Evolutionary conservation across 768 basidiomycete species (phyloP), one percentile per base, ranked within the genome.

Genomic region (Hericium erinaceus): DNA sequence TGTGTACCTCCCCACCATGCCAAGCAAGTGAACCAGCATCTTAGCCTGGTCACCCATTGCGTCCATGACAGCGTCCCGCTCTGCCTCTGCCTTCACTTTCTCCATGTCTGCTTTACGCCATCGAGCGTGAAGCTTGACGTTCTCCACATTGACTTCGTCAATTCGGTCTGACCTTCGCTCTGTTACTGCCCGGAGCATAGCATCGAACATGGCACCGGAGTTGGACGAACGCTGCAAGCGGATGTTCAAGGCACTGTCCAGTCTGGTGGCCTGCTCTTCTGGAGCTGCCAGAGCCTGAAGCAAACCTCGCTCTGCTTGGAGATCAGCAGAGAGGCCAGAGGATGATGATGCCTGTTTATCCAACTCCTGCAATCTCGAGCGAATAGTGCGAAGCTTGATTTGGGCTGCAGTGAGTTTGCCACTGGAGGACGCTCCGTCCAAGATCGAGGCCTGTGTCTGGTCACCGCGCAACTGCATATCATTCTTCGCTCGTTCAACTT

Each of bases 171-270:
- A 88, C 59, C 80, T 83, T 55, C 92, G 77, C 65, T 94, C 88
- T 38, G 85, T 82, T 52, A 85, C 84, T 15, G 89, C 89, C n/a
- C 87, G 82, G 66, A 93, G 79, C 39, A 87, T 89, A 15, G 89
- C 91, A 50, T 91, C 89, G 65, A 93, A 91, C 79, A 93, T 87
- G 37, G 85, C 82, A 60, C 74, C 77, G 4, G 89, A 83, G 67
- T 92, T 93, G 57, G 78, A 77, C 3, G 89, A 85, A 5, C 85
- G 81, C 65, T 82, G 80, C 28, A 89, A 67, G 56, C 83, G 79
- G 54, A 73, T 68, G 58, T 77, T 80, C 46, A 90, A 69, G 0
- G 77, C 67, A 8, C 89, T 88, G 49, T 79, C 76, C 2, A 81
- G 67, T 64, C 77, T 81, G 52, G 85, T 66, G 20, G 75, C 80